phyloP scores from a whole-genome alignment of 495 filamentous ascomycete species.

The Hyaloscypha variabilis region DNA sequence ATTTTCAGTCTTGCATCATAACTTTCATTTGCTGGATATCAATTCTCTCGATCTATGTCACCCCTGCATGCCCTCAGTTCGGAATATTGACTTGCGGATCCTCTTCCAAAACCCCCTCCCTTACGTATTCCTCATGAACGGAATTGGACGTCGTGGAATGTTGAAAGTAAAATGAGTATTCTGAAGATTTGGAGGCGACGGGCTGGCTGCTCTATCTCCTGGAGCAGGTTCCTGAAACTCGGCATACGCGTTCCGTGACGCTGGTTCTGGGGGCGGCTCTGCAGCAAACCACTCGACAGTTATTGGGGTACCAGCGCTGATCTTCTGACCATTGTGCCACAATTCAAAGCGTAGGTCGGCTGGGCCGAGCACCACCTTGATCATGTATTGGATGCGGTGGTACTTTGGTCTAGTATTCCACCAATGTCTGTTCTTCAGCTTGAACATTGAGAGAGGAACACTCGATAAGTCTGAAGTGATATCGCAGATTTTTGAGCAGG shows the following conservation, averaged over 20 bases:
- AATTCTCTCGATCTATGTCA: too few relatives aligned
- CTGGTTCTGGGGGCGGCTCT: neutral
- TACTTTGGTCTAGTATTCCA: slow-evolving; percentile 41
- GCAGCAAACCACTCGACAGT: slow-evolving; percentile 40
- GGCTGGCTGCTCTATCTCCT: too few relatives aligned
- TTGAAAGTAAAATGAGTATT: too few relatives aligned
- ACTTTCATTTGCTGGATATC: too few relatives aligned
- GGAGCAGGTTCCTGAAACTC: neutral
- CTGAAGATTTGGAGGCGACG: too few relatives aligned
- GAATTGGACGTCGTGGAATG: too few relatives aligned
- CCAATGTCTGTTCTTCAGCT: slow-evolving; percentile 41
- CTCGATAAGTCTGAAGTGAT: slow-evolving; percentile 39
- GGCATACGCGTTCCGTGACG: neutral
- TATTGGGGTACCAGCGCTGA: slow-evolving; percentile 38
- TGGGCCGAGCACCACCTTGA: slow-evolving; percentile 50
- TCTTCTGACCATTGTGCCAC: slow-evolving; percentile 48
- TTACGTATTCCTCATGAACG: too few relatives aligned
- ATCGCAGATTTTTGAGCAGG: slow-evolving; percentile 38
- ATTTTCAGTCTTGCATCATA: too few relatives aligned
- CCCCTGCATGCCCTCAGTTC: too few relatives aligned
- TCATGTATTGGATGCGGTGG: slow-evolving; percentile 39
- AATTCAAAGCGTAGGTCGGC: slow-evolving; percentile 59
- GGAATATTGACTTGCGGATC: too few relatives aligned
- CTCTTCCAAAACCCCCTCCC: too few relatives aligned
- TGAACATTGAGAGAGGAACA: slow-evolving; percentile 38